phyloP scores from a whole-genome alignment of 1,139 yeast species.

The Candida dubliniensis region DNA sequence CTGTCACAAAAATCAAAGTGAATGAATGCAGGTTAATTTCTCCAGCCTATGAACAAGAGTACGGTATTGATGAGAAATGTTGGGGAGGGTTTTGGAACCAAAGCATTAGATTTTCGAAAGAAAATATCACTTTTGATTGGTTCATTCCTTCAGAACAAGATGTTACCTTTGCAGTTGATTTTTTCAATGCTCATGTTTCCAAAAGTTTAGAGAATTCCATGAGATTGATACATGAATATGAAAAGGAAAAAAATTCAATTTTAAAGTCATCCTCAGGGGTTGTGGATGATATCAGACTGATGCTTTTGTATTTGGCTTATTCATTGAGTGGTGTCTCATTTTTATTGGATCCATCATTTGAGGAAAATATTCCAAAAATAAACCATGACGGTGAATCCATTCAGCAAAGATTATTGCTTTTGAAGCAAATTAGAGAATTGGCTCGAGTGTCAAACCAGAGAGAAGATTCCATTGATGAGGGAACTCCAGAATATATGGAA shows the following conservation, averaged over 20 bases:
- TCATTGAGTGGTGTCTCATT: constrained; percentile 73
- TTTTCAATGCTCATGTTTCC: constrained; percentile 53
- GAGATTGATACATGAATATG: constrained; percentile 31
- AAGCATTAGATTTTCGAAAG: constrained; percentile 36
- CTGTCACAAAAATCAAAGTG: constrained; percentile 61
- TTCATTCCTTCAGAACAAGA: constrained; percentile 63
- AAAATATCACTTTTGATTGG: constrained; percentile 67
- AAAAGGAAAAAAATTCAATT: constrained; percentile 13
- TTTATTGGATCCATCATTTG: constrained; percentile 68
- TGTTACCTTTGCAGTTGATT: constrained; percentile 59
- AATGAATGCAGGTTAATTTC: constrained; percentile 56
- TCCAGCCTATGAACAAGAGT: constrained; percentile 28
- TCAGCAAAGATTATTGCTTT: constrained; percentile 33
- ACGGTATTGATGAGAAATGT: constrained; percentile 48
- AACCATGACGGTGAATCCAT: constrained; percentile 35
- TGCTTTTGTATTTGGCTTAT: constrained; percentile 58
- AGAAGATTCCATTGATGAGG: constrained; percentile 29
- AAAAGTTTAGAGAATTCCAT: constrained; percentile 46
- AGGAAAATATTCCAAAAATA: constrained; percentile 45
- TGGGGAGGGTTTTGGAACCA: constrained; percentile 76
- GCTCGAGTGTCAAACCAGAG: constrained; percentile 21
- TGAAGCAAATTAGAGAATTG: constrained; percentile 34
- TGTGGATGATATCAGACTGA: constrained; percentile 54
- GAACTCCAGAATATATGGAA: constrained; percentile 37
- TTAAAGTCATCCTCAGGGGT: constrained; percentile 22